Evolutionary conservation across 345 rosid genomes (phyloP).

Genomic region (Rhizophora mangle): DNA sequence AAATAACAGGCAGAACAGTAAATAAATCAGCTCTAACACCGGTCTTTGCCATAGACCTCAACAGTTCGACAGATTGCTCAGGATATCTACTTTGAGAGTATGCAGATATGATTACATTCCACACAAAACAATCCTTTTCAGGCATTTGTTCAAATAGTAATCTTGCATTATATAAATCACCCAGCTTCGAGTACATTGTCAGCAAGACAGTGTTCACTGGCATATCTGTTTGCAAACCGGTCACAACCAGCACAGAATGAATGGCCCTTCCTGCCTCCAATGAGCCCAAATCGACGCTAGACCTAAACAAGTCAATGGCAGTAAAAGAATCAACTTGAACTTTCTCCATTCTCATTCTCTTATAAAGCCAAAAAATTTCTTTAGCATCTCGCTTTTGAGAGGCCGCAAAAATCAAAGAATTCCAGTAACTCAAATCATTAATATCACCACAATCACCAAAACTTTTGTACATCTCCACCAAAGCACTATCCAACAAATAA

Average conservation of each 20-base stretch:
- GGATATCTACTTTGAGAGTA: conserved; percentile 35
- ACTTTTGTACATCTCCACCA: conserved; percentile 20
- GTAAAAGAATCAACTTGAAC: conserved; percentile 9
- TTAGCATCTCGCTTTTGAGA: conserved; percentile 15
- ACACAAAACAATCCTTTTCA: conserved; percentile 41
- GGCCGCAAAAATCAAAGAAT: conserved; percentile 21
- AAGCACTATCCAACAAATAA: conserved; percentile 26
- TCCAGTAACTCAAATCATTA: conserved; percentile 20
- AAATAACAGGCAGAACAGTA: conserved; percentile 43
- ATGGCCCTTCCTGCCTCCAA: conserved; percentile 27
- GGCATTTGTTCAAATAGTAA: conserved; percentile 39
- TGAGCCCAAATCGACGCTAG: conserved; percentile 29
- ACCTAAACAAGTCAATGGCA: conserved; percentile 34
- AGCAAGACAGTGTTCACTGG: conserved; percentile 40
- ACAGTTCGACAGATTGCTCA: conserved; percentile 25
- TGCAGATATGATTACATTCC: conserved; percentile 50
- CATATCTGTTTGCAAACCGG: conserved; percentile 22
- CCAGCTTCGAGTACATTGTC: conserved; percentile 41
- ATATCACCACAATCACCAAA: conserved; percentile 14
- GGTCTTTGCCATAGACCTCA: conserved; percentile 31
- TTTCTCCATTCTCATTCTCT: conserved; percentile 28
- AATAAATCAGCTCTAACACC: conserved; percentile 40
- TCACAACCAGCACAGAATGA: conserved; percentile 30
- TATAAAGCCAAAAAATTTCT: conserved; percentile 21
- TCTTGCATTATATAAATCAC: conserved; percentile 30